Base-by-base conservation (phyloP, 2,329 filamentous ascomycete genomes). In the Colletotrichum graminicola region DNA sequence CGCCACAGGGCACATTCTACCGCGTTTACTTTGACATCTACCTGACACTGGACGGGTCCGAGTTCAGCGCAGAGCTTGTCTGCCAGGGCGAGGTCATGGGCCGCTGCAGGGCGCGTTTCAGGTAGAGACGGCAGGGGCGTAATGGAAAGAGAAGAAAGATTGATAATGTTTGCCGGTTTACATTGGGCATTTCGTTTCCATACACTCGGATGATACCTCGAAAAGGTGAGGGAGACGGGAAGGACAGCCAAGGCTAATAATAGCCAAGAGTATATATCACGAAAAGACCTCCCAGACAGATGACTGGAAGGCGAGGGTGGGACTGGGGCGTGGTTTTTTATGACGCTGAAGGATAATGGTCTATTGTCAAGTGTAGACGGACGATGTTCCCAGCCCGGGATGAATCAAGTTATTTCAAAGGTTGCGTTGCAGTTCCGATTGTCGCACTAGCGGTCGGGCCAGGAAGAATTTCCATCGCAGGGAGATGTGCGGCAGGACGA, bases 21-120 rank as follows among this genome's bases (percentile, higher is more conserved):
- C 91, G 94, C 74, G 90, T 92, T 73, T 92, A 92, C 82, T 92
- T 92, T 76, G 90, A 92, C 76, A 92, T 92, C 75, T 97, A 97
- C 82, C 90, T 99, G 75, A 98, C 96, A 0, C 91, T 99, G 21
- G 96, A 99, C 78, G 96, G 96, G 29, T 97, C 94, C 63, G 96
- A 99, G 81, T 98, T 99, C 86, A 98, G 96, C 77, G 96, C 96
- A 64, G 96, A 98, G 85, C 86, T 99, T 49, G 95, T 98, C n/a
- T 99, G 96, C 84, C 96, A 99, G 82, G 96, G 96, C 78, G 96
- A 98, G 82, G 94, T 99, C 75, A 99, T 98, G 96, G 96, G 96
- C 75, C 91, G 95, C 75, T 98, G 95, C 89, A 92, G 95, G 74
- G 93, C 95, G 71, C 90, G 94, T 80, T 98, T 98, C 87, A 87